A percentile compares a stretch with the other conserved stretches of the same genome.
Conservation (phyloP, 1,284 basidiomycete genomes). For the Xerocomus minutiporus region DNA sequence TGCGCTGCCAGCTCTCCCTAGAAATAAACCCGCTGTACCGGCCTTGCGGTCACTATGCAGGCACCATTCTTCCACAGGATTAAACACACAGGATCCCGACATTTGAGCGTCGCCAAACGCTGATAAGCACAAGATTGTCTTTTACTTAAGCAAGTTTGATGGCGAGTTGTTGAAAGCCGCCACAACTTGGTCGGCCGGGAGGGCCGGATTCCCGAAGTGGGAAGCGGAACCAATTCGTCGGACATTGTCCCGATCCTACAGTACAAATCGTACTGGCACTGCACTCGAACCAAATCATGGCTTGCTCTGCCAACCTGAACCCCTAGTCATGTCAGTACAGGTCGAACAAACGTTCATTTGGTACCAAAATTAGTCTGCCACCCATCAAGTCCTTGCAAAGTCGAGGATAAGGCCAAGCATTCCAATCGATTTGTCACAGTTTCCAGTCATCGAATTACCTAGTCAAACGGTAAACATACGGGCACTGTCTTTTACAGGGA, state of each 20-base stretch:
- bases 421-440: not conserved
- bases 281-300: not conserved
- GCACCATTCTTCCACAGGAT: not conserved
- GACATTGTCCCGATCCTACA: too few relatives aligned
- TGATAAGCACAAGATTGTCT: not conserved
- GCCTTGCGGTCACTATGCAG: not conserved
- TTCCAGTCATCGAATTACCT: not conserved
- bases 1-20: not conserved
- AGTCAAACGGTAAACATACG: not conserved
- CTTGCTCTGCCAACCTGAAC: not conserved
- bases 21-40: not conserved
- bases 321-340: not conserved
- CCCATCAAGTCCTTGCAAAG: not conserved
- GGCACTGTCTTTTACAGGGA: not conserved
- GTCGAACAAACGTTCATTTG: not conserved
- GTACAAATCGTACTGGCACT: too few relatives aligned
- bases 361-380: not conserved
- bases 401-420: not conserved
- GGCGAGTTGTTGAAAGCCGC: too few relatives aligned
- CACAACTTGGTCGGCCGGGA: too few relatives aligned
- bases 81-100: not conserved
- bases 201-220: too few relatives aligned
- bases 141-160: too few relatives aligned
- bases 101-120: not conserved
- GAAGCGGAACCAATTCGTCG: too few relatives aligned